Percentiles rank a stretch among this genome's conserved stretches.
phyloP scores from a whole-genome alignment of 2,329 filamentous ascomycete genomes.

The Rosellinia necatrix region DNA sequence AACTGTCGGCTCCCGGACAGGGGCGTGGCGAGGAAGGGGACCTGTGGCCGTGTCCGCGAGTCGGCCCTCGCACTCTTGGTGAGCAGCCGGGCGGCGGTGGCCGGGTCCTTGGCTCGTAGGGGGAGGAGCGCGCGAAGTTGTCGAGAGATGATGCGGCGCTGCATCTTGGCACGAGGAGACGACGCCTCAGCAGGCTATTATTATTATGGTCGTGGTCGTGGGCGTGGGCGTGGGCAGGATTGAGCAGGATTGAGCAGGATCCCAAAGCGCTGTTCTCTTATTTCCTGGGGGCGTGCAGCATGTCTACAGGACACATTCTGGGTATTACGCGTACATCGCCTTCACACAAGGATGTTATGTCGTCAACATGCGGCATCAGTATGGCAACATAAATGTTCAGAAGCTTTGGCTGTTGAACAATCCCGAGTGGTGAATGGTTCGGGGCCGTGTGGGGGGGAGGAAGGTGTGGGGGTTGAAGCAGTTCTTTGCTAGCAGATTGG shows the following conservation, averaged over 20 bases:
- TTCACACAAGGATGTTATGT: neutral
- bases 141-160: slow-evolving; percentile 20
- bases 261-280: neutral
- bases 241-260: neutral
- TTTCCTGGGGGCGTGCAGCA: neutral
- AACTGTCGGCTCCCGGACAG: slow-evolving; percentile 55
- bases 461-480: no score
- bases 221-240: no score
- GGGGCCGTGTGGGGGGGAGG: no score
- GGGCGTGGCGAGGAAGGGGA: slow-evolving; percentile 57
- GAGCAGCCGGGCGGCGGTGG: slow-evolving; percentile 13
- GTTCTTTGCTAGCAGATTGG: no score
- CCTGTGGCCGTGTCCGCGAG: slow-evolving; percentile 49
- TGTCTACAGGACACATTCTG: neutral
- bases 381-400: no score
- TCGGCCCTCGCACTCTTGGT: slow-evolving; percentile 51
- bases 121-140: slow-evolving; percentile 17
- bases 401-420: no score
- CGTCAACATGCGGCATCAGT: no score
- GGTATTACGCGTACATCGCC: neutral
- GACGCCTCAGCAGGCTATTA: no score
- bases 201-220: no score
- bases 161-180: slow-evolving; percentile 13
- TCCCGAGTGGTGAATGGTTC: no score
- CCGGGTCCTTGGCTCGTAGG: neutral